Percentiles rank a stretch among this genome's conserved stretches.
Evolutionary conservation across 2,329 filamentous ascomycete genomes (phyloP).

Genomic region (Venturia pyrina): DNA sequence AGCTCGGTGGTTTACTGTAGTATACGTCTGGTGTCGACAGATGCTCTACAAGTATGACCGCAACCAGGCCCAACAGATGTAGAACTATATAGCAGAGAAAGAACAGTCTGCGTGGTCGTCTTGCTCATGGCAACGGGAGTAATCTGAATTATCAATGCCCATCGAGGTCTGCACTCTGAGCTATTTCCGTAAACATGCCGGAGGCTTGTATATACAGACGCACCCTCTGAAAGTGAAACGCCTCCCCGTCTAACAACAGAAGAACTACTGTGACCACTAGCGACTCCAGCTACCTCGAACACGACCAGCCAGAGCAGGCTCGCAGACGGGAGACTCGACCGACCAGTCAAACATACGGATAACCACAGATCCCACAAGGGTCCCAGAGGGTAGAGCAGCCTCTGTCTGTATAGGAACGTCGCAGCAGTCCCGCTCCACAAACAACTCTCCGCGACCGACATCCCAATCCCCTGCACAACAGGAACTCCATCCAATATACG

Average conservation of each 20-base stretch:
- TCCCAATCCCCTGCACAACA: neutral
- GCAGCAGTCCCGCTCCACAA: constrained; percentile 1
- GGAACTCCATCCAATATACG: neutral
- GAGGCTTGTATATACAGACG: neutral
- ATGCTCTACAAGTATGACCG: too few species aligned
- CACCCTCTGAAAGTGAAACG: constrained; percentile 2
- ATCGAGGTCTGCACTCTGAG: neutral
- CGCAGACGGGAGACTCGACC: neutral
- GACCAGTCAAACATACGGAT: neutral
- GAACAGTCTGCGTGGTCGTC: neutral
- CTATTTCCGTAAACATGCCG: neutral
- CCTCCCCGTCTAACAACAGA: neutral
- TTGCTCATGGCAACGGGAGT: neutral
- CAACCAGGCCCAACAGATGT: neutral
- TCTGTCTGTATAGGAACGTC: constrained; percentile 1
- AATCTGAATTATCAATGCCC: neutral
- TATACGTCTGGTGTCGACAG: neutral
- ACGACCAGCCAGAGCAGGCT: neutral
- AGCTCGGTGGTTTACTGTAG: neutral
- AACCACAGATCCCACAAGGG: neutral
- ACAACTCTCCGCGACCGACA: neutral
- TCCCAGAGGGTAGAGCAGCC: neutral
- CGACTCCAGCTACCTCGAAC: constrained; percentile 2
- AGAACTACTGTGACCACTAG: neutral
- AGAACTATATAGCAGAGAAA: too few species aligned